Conservation (phyloP, 805 yeast species). For the Cyberlindnera bimundalis region DNA sequence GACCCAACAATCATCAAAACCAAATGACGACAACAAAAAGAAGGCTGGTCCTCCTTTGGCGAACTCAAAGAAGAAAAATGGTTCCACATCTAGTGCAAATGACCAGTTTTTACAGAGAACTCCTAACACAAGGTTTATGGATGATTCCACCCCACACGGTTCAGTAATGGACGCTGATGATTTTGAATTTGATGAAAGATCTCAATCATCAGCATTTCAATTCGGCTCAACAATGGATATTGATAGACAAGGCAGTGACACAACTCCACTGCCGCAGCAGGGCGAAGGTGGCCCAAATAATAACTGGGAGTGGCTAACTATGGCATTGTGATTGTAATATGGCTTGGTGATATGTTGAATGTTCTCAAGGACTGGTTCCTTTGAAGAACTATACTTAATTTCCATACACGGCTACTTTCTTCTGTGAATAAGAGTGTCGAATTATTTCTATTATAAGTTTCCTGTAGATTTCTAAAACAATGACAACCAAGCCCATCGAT, state of each 20-base stretch:
- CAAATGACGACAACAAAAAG: slow-evolving; percentile 9
- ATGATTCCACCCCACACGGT: not conserved
- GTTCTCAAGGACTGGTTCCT: too few relatives aligned
- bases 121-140: not conserved
- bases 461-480: too few relatives aligned
- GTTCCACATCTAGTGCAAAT: not conserved
- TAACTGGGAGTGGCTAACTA: slow-evolving; percentile 31
- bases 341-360: too few relatives aligned
- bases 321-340: slow-evolving; percentile 25
- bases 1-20: not conserved
- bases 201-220: slow-evolving; percentile 12
- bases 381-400: too few relatives aligned
- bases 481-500: too few relatives aligned
- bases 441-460: too few relatives aligned
- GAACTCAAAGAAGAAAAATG: slow-evolving; percentile 5
- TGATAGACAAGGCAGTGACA: slow-evolving; percentile 8
- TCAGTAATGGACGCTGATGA: slow-evolving; percentile 1
- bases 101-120: not conserved
- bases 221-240: slow-evolving; percentile 14
- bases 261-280: not conserved
- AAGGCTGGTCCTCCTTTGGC: slow-evolving; percentile 6
- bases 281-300: slow-evolving; percentile 14
- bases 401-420: too few relatives aligned
- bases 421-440: too few relatives aligned
- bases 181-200: slow-evolving; percentile 12